phyloP scores from a whole-genome alignment of 2,329 filamentous ascomycete genomes.

The Blastomyces percursus region DNA sequence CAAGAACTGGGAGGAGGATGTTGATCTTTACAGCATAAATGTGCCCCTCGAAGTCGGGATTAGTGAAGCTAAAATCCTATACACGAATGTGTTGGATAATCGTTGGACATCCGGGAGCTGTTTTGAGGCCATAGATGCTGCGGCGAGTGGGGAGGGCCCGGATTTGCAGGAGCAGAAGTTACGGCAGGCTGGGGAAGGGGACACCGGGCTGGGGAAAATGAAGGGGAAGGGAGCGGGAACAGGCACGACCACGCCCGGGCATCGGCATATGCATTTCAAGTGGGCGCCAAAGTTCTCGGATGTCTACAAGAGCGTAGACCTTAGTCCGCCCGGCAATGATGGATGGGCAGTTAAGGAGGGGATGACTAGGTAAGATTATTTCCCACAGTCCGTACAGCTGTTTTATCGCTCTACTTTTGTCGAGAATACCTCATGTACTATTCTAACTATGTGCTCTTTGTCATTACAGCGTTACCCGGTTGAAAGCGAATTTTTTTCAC shows the following conservation, averaged over 20 bases:
- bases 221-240: conserved; percentile 11
- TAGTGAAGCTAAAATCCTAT: conserved; percentile 61
- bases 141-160: conserved; percentile 47
- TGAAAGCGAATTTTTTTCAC: conserved; percentile 90
- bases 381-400: background rate
- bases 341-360: conserved; percentile 87
- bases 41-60: conserved; percentile 74
- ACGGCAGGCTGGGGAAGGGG: conserved; percentile 50
- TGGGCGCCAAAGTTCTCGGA: conserved; percentile 84
- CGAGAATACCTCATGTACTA: too few relatives aligned
- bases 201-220: conserved; percentile 20
- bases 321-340: conserved; percentile 70
- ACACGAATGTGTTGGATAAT: conserved; percentile 80
- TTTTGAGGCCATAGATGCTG: conserved; percentile 65
- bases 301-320: conserved; percentile 77
- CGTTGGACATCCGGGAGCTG: conserved; percentile 76
- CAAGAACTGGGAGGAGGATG: conserved; percentile 59
- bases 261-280: conserved; percentile 81
- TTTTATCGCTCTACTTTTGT: background rate
- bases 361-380: conserved; percentile 57
- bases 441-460: background rate
- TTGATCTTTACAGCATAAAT: conserved; percentile 85
- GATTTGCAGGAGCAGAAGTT: conserved; percentile 64
- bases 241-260: conserved; percentile 31
- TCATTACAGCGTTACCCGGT: conserved; percentile 62